A percentile compares a stretch with the other conserved stretches of the same genome.
These are phyloP conservation scores for Coriaria nepalensis DNA, from an alignment of 306 rosid genomes.

Conservation along the genomic window DNA sequence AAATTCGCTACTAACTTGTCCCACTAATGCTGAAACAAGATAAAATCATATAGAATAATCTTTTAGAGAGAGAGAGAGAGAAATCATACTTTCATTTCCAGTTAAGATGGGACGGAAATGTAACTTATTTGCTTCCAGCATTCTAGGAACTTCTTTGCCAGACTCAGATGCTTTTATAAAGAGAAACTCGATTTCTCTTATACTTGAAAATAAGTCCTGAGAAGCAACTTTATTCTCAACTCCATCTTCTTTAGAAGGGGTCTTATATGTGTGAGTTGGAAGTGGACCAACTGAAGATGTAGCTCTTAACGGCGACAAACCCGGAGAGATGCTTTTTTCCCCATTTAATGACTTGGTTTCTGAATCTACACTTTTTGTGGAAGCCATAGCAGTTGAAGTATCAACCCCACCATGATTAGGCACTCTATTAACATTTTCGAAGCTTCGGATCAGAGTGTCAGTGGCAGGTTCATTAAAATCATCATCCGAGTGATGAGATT, in stretches of 20 bases:
- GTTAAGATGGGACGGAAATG: slow-evolving; percentile 72
- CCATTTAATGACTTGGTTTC: slow-evolving; percentile 37
- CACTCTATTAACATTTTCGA: slow-evolving; percentile 62
- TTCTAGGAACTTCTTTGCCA: slow-evolving; percentile 87
- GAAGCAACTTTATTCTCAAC: slow-evolving; percentile 44
- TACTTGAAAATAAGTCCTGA: slow-evolving; percentile 66
- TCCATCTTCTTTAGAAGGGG: slow-evolving; percentile 33
- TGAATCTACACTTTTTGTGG: slow-evolving; percentile 29
- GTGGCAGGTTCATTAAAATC: slow-evolving; percentile 75
- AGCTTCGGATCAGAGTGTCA: slow-evolving; percentile 49
- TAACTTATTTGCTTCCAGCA: slow-evolving; percentile 96
- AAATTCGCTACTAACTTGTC: too few species aligned
- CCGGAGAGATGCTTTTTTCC: slow-evolving; percentile 38
- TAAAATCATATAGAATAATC: neutral
- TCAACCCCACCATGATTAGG: slow-evolving; percentile 30
- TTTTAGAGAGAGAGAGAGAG: slow-evolving; percentile 19
- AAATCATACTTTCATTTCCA: slow-evolving; percentile 52
- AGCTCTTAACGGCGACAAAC: slow-evolving; percentile 36
- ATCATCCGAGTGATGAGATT: slow-evolving; percentile 57
- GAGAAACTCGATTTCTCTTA: slow-evolving; percentile 63
- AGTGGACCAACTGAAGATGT: slow-evolving; percentile 20
- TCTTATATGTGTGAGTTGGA: slow-evolving; percentile 32
- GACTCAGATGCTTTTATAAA: slow-evolving; percentile 73
- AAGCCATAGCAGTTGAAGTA: slow-evolving; percentile 25
- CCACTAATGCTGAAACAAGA: neutral